Evolutionary conservation across 106 monocot genomes (phyloP).

Genomic region (Dendrobium catenatum): DNA sequence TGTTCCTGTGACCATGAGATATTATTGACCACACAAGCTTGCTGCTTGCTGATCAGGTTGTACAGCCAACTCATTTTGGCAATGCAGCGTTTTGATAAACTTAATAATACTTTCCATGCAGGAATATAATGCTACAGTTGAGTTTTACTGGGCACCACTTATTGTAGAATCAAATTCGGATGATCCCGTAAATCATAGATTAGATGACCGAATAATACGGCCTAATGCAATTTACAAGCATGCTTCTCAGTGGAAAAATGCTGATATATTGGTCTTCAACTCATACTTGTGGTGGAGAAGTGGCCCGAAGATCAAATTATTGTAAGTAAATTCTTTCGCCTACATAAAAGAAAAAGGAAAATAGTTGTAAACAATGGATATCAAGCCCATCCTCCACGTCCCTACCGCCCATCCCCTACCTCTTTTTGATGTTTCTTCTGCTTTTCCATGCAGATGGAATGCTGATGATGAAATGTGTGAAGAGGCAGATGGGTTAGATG

Average conservation of each 20-base stretch:
- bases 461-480: constrained; percentile 35
- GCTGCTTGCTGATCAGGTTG: background rate
- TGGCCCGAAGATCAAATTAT: constrained; percentile 58
- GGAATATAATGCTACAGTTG: constrained; percentile 78
- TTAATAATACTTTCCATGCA: constrained; percentile 9
- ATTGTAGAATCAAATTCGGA: constrained; percentile 84
- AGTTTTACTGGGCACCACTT: constrained; percentile 84
- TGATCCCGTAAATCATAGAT: constrained; percentile 76
- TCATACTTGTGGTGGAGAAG: constrained; percentile 87
- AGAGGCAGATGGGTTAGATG: constrained; percentile 53
- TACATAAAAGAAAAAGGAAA: background rate
- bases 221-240: constrained; percentile 52
- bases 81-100: background rate
- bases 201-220: constrained; percentile 58
- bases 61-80: background rate
- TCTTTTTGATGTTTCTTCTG: background rate
- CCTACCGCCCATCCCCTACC: background rate
- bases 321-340: constrained; percentile 32
- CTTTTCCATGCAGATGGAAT: constrained; percentile 34
- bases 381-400: background rate
- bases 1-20: background rate
- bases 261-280: constrained; percentile 73
- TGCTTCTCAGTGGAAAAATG: constrained; percentile 61
- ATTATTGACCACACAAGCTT: background rate
- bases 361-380: background rate